These are phyloP conservation scores for Raphanus raphanistrum DNA, from an alignment of 345 rosid genomes.

Conservation along the genomic window DNA sequence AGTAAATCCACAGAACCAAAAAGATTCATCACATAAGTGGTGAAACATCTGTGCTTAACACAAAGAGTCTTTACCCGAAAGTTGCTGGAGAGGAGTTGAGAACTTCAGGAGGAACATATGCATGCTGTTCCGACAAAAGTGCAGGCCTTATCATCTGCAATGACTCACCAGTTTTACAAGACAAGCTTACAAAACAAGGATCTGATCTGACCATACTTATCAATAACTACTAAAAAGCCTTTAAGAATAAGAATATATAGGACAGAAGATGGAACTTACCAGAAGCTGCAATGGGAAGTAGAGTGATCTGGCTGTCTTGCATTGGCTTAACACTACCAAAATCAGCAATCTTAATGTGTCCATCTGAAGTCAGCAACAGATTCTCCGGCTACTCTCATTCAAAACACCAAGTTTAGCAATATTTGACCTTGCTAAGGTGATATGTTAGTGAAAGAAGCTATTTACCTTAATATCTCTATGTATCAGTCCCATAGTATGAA, in stretches of 20 bases:
- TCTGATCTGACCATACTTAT: not conserved
- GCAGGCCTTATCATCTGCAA: slow-evolving; percentile 86
- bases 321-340: slow-evolving; percentile 98
- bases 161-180: slow-evolving; percentile 10
- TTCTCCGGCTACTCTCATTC: slow-evolving; percentile 84
- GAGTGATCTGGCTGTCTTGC: slow-evolving; percentile 87
- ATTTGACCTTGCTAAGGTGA: not conserved
- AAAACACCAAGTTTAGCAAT: slow-evolving; percentile 20
- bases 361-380: slow-evolving; percentile 71
- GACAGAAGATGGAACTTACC: slow-evolving; percentile 44
- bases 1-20: slow-evolving; percentile 22
- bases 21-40: not conserved
- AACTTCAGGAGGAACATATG: slow-evolving; percentile 99
- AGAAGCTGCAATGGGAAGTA: slow-evolving; percentile 92
- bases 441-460: not conserved
- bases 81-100: slow-evolving; percentile 98
- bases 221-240: not conserved
- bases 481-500: slow-evolving; percentile 85
- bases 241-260: not conserved
- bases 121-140: slow-evolving; percentile 96
- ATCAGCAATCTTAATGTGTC: slow-evolving; percentile 94
- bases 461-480: slow-evolving; percentile 97
- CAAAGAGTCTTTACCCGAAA: slow-evolving; percentile 66
- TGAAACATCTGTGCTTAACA: not conserved
- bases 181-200: not conserved